Base-by-base conservation (phyloP, 2,329 filamentous ascomycete species). In the Alternaria angustiovoidea region DNA sequence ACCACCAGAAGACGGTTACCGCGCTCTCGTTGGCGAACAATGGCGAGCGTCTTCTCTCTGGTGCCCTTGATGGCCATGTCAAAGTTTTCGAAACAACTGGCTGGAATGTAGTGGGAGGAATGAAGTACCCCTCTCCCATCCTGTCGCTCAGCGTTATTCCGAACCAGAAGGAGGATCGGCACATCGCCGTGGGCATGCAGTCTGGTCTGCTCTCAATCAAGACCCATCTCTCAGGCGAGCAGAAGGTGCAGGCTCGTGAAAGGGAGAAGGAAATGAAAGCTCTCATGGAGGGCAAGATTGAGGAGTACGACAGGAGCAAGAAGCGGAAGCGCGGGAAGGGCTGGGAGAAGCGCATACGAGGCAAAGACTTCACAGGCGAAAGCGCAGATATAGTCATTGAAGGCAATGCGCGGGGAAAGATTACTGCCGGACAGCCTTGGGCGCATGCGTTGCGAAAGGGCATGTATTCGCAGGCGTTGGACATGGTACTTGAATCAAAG, bases 1-100 rank as follows among this genome's bases (percentile, higher is more conserved):
- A 96, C 77, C 95, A 99, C 80, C 95, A 99, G 76, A 99, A 98
- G 87, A 97, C 95, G 0, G 94, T 99, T 61, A 98, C 95, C 0
- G 89, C 91, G 7, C 85, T 99, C 55, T 89, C 90, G 52, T 83
- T 96, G 34, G 94, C 93, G 7, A 94, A 92, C 44, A 88, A 91
- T 68, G 92, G 91, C 47, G 88, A 88, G 51, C 88, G 95, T 51
- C 85, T 99, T 57, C 87, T 99, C 54, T 94, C 90, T 66, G 95
- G 93, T 79, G 93, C 90, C 20, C 85, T 99, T 46, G 95, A 99
- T 78, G 96, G 95, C 9, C 95, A 98, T 79, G 89, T 98, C 81
- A 99, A 99, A 81, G 88, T 99, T 39, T 98, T 96, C 72, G 94
- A 98, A 80, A 97, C 94, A 1, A 89, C 89, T 1, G 90, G 88